Percentiles rank a stretch among this genome's conserved stretches.
Conservation (phyloP, 768 basidiomycete genomes). For the Boletus subcaerulescens region DNA sequence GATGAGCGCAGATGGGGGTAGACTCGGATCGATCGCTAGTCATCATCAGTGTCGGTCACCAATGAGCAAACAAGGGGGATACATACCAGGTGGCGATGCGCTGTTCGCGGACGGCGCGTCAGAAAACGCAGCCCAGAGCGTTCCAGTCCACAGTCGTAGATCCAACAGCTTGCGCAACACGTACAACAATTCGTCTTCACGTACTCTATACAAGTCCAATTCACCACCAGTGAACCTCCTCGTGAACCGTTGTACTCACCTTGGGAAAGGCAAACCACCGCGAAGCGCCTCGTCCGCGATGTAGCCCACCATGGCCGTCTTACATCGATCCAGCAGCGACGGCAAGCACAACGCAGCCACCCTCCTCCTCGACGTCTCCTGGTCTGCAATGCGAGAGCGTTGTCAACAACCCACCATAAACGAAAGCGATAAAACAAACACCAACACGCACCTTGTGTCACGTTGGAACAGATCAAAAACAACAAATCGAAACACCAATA, state of each 20-base stretch:
- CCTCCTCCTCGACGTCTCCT: conserved; percentile 56
- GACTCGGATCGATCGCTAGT: conserved; percentile 40
- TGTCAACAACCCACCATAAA: not conserved
- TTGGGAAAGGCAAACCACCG: conserved; percentile 85
- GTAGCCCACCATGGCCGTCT: conserved; percentile 62
- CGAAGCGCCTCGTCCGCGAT: conserved; percentile 82
- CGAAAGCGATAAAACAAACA: not conserved
- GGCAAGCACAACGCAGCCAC: conserved; percentile 74
- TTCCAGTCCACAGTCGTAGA: conserved; percentile 71
- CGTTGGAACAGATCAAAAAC: conserved; percentile 74
- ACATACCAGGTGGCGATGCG: conserved; percentile 56
- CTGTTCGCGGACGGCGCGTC: conserved; percentile 58
- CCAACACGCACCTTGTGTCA: conserved; percentile 49
- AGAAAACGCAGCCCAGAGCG: conserved; percentile 73
- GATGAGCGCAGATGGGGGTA: conserved; percentile 54
- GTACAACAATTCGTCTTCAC: conserved; percentile 89
- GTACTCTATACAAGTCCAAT: conserved; percentile 44
- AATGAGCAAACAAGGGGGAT: not conserved
- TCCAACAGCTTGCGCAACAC: conserved; percentile 73
- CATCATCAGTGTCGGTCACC: not conserved
- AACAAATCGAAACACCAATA: conserved; percentile 92
- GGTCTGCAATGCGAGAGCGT: conserved; percentile 42
- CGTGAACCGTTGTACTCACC: conserved; percentile 41
- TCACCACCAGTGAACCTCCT: not conserved
- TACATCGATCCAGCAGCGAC: conserved; percentile 74